These are phyloP conservation scores for Dendrobium catenatum DNA, from an alignment of 106 monocot species.

Conservation along the genomic window DNA sequence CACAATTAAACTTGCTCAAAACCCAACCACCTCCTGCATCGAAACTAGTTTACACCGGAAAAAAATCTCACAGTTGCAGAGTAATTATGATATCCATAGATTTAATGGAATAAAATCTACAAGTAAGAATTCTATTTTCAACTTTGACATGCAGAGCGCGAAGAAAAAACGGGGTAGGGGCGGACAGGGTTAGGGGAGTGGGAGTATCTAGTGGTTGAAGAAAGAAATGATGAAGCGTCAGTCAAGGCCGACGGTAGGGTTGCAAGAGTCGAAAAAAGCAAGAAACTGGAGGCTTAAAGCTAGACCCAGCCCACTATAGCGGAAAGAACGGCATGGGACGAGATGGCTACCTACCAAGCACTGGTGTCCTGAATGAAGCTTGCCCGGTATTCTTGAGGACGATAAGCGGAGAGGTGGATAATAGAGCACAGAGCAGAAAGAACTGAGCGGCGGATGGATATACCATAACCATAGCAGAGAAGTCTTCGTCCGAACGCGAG, in stretches of 20 bases:
- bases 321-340: not conserved
- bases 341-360: not conserved
- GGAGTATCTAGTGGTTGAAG: not conserved
- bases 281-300: not conserved
- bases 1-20: not conserved
- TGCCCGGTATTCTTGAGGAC: not conserved
- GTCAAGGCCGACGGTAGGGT: not conserved
- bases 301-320: not conserved
- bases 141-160: not conserved
- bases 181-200: too few relatives aligned
- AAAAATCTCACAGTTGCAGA: not conserved
- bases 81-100: not conserved
- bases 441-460: not conserved
- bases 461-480: not conserved
- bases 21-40: not conserved
- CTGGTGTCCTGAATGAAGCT: not conserved
- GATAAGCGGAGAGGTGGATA: not conserved
- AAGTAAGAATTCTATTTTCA: not conserved
- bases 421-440: not conserved
- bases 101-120: not conserved
- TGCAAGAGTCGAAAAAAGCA: not conserved
- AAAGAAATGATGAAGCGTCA: not conserved
- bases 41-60: not conserved
- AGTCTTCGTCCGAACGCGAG: not conserved
- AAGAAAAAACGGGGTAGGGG: not conserved